Base-by-base conservation (phyloP, 1,284 basidiomycete genomes). In the Mycena citricolor region DNA sequence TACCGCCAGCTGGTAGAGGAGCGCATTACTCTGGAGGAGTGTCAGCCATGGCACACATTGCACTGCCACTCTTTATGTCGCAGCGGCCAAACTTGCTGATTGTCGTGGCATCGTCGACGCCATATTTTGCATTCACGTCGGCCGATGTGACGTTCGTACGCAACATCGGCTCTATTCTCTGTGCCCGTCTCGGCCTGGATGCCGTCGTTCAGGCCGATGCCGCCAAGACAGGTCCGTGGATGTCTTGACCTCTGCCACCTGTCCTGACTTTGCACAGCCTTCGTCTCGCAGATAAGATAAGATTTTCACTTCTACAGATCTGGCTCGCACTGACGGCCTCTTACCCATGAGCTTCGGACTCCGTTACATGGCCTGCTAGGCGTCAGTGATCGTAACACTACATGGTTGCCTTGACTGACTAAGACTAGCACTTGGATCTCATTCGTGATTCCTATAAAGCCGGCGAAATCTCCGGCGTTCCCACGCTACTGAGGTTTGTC, bases 201-300 rank as follows among this genome's bases (percentile, higher is more conserved):
- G 11, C 25, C 8, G 39, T 49, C n/a, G 47, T 49, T 4, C 33
- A 49, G 16, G 42, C 47, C n/a, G 38, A 43, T 26, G 42, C 47
- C 5, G 41, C 41, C 17, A 49, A 44, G 22, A 49, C 47, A 22
- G 42, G 47, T 49, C 7, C 16, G 23, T 14, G 10, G 11, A 1
- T 4, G 2, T 4, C 24, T 13, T 8, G 10, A 22, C n/a, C 8
- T 26, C 22, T 3, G 6, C 12, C 14, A 11, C 2, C 12, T 21
- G 4, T 13, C 6, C 21, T 11, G 24, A 17, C 22, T n/a, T 2
- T 13, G 20, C 24, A 12, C 16, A 49, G 47, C 42, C 10, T 49
- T 49, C 14, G 38, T 49, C 4, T 49, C 47, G 25, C 42, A 49
- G 16, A 49, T 49, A 35, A 49, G 47, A 49, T 49, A 32, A 14